These are phyloP conservation scores for Erysimum cheiranthoides DNA, from an alignment of 345 rosid species.

Conservation along the genomic window DNA sequence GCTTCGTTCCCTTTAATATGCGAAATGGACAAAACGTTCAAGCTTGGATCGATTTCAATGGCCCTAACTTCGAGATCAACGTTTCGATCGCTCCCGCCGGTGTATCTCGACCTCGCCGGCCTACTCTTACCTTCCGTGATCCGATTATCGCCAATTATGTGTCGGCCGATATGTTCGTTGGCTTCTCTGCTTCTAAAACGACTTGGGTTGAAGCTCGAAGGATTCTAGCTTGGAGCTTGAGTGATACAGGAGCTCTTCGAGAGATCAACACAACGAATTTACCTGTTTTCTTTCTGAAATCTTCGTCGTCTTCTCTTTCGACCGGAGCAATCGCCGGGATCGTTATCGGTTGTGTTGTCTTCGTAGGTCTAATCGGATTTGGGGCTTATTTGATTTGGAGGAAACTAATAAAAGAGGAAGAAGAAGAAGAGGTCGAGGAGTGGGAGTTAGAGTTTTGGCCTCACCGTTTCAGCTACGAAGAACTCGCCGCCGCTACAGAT, in stretches of 20 bases:
- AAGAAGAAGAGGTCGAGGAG: slow-evolving; percentile 73
- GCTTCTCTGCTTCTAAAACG: slow-evolving; percentile 81
- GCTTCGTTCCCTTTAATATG: slow-evolving; percentile 64
- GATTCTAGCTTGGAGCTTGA: slow-evolving; percentile 87
- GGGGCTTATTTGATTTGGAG: slow-evolving; percentile 56
- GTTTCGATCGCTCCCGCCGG: slow-evolving; percentile 78
- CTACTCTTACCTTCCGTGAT: slow-evolving; percentile 62
- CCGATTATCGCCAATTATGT: slow-evolving; percentile 76
- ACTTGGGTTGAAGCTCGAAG: slow-evolving; percentile 72
- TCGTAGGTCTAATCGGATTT: slow-evolving; percentile 45
- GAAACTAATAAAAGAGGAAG: slow-evolving; percentile 49
- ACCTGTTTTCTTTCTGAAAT: slow-evolving; percentile 55
- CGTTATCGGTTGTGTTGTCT: slow-evolving; percentile 55
- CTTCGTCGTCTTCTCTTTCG: slow-evolving; percentile 60
- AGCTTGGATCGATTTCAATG: slow-evolving; percentile 91
- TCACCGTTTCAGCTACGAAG: slow-evolving; percentile 83
- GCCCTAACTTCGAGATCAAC: slow-evolving; percentile 66
- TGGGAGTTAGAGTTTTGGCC: slow-evolving; percentile 98
- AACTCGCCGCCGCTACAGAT: slow-evolving; percentile 61
- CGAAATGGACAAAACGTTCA: slow-evolving; percentile 70
- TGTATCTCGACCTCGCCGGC: slow-evolving; percentile 58
- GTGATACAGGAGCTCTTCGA: slow-evolving; percentile 62
- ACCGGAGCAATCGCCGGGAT: slow-evolving; percentile 74
- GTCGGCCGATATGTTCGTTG: slow-evolving; percentile 75
- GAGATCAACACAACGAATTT: slow-evolving; percentile 71